Percentiles rank a stretch among this genome's conserved stretches.
Conservation (phyloP, 2,329 filamentous ascomycete species). For the Nigrograna mackinnonii region DNA sequence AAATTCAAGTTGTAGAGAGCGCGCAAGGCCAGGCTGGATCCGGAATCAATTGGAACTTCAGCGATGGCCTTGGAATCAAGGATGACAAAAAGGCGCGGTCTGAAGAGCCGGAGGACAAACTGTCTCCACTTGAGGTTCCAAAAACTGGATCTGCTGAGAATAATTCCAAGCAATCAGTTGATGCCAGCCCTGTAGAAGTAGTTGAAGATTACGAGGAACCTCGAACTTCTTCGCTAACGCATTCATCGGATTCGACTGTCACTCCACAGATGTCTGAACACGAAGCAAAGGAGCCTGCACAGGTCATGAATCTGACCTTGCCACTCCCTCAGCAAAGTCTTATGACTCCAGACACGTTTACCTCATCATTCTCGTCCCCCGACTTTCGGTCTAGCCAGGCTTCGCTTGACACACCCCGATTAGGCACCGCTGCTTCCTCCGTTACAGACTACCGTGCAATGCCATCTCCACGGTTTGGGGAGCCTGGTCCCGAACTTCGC, state of each 20-base stretch:
- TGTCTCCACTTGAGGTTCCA: slow-evolving; percentile 28
- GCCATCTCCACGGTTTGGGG: slow-evolving; percentile 72
- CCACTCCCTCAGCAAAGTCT: slow-evolving; percentile 50
- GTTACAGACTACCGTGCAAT: slow-evolving; percentile 72
- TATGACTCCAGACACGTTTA: slow-evolving; percentile 68
- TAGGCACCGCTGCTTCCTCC: slow-evolving; percentile 77
- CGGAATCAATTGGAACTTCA: slow-evolving; percentile 48
- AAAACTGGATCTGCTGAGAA: slow-evolving; percentile 10
- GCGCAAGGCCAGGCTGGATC: slow-evolving; percentile 43
- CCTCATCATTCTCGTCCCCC: slow-evolving; percentile 65
- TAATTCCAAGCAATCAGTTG: slow-evolving; percentile 11
- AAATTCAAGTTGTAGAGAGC: slow-evolving; percentile 51
- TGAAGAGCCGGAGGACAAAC: slow-evolving; percentile 18
- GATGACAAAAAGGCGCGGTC: slow-evolving; percentile 17
- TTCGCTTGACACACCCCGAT: slow-evolving; percentile 69
- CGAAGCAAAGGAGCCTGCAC: slow-evolving; percentile 38
- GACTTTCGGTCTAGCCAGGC: slow-evolving; percentile 65
- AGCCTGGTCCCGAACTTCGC: slow-evolving; percentile 72
- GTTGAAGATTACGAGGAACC: slow-evolving; percentile 53
- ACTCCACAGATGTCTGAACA: slow-evolving; percentile 36
- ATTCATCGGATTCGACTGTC: slow-evolving; percentile 54
- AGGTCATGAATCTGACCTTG: slow-evolving; percentile 40
- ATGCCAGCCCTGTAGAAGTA: slow-evolving; percentile 45
- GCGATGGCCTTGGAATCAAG: slow-evolving; percentile 42
- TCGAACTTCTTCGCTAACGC: slow-evolving; percentile 51